Evolutionary conservation across 139 green algal genomes (phyloP).

Genomic region (Chlorella ohadii): DNA sequence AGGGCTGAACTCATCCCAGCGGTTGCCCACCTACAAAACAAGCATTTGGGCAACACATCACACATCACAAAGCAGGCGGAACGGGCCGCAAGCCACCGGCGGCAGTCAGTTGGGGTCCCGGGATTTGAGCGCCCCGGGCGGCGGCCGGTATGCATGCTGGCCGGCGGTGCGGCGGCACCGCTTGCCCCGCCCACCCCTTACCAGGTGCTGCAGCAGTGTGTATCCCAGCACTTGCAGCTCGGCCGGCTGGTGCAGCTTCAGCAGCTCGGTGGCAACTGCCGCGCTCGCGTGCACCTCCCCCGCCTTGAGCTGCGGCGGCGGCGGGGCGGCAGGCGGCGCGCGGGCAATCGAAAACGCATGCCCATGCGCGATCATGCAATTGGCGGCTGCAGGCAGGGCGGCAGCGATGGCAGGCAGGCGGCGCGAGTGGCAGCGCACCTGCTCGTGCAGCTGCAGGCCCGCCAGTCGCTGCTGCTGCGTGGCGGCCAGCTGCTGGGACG

Average conservation of each 20-base stretch:
- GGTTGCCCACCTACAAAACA: conserved; percentile 43
- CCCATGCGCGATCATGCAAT: too few relatives aligned
- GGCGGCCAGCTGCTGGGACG: conserved; percentile 23
- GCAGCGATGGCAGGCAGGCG: neutral
- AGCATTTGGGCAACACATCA: neutral
- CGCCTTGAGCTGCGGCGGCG: conserved; percentile 48
- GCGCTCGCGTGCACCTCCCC: conserved; percentile 37
- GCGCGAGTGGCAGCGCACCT: conserved; percentile 22
- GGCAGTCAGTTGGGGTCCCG: too few relatives aligned
- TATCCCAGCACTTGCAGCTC: conserved; percentile 65
- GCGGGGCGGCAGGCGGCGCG: neutral
- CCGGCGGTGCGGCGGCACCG: too few relatives aligned
- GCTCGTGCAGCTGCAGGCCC: conserved; percentile 36
- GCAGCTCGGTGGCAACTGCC: conserved; percentile 38
- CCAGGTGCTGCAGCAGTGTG: conserved; percentile 60
- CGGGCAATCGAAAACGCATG: neutral
- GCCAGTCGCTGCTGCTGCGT: conserved; percentile 32
- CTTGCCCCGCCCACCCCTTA: neutral
- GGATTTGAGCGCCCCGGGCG: too few relatives aligned
- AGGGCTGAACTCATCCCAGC: conserved; percentile 56
- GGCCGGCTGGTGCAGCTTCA: conserved; percentile 30
- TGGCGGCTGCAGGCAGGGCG: neutral
- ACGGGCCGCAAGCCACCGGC: too few relatives aligned
- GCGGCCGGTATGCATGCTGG: too few relatives aligned
- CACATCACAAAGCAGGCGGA: neutral